phyloP scores from a whole-genome alignment of 2,329 filamentous ascomycete species.

The Elsinoe ampelina region DNA sequence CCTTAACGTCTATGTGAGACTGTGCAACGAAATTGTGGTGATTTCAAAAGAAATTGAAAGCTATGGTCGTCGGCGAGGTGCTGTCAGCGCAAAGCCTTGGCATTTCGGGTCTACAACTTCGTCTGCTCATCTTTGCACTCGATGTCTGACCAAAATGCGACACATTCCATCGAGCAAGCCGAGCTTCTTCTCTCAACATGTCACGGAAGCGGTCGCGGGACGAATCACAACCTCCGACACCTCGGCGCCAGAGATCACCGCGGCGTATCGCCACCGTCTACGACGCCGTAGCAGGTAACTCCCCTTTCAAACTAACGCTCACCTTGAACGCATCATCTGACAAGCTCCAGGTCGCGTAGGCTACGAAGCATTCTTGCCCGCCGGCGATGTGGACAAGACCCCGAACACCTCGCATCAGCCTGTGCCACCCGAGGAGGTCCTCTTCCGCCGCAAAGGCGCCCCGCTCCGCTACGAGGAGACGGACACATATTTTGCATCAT shows the following conservation, averaged over 20 bases:
- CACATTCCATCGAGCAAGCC: neutral
- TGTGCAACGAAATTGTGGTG: too few relatives aligned
- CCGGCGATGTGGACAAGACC: slow-evolving; percentile 22
- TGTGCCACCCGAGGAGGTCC: slow-evolving; percentile 58
- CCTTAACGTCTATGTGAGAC: too few relatives aligned
- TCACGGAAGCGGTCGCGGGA: slow-evolving; percentile 1
- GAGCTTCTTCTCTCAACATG: neutral
- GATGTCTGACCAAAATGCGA: neutral
- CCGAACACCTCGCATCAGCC: slow-evolving; percentile 26
- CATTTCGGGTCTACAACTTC: neutral
- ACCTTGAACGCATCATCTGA: neutral
- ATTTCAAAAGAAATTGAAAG: too few relatives aligned
- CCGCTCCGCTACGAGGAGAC: slow-evolving; percentile 60
- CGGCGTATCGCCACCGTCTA: slow-evolving; percentile 45
- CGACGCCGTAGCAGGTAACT: slow-evolving; percentile 60
- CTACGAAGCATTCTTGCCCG: slow-evolving; percentile 34
- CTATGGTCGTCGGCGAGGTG: too few relatives aligned
- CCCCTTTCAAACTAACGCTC: neutral
- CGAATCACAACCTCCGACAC: neutral
- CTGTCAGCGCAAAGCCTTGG: neutral
- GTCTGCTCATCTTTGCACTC: neutral
- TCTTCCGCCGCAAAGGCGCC: slow-evolving; percentile 57
- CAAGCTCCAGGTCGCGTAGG: slow-evolving; percentile 37
- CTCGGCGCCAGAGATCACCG: neutral
- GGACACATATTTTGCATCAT: slow-evolving; percentile 61